Conservation (phyloP, 1,284 basidiomycete species). For the Abortiporus biennis region DNA sequence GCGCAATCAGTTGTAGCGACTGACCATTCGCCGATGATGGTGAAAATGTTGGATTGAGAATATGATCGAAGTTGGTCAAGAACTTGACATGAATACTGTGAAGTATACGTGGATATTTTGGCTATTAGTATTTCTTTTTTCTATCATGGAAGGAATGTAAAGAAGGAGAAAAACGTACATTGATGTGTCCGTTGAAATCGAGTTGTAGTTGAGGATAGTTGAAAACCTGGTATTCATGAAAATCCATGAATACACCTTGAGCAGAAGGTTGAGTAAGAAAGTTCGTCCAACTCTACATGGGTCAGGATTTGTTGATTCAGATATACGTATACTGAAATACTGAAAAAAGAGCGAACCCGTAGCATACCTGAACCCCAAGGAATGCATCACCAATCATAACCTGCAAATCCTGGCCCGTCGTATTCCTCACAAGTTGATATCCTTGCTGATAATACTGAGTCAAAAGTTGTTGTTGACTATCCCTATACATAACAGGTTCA, state of each 20-base stretch:
- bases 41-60: constrained; percentile 49
- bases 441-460: constrained; percentile 51
- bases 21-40: constrained; percentile 74
- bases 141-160: not conserved
- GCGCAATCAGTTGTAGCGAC: constrained; percentile 80
- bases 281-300: constrained; percentile 52
- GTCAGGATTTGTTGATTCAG: not conserved
- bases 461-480: constrained; percentile 36
- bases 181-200: constrained; percentile 50
- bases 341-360: not conserved
- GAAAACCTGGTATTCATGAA: constrained; percentile 79
- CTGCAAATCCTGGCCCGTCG: constrained; percentile 37
- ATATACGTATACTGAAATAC: not conserved
- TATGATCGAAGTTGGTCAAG: constrained; percentile 26
- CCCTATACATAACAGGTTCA: constrained; percentile 51
- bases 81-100: constrained; percentile 21
- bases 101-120: too few species aligned
- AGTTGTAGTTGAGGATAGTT: constrained; percentile 50
- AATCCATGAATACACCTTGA: constrained; percentile 56
- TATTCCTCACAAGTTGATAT: constrained; percentile 46
- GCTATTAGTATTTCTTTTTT: not conserved
- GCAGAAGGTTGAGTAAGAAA: constrained; percentile 50
- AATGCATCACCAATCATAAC: constrained; percentile 77
- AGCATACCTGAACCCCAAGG: constrained; percentile 45
- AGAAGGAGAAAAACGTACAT: constrained; percentile 26